Conservation (phyloP, 805 yeast genomes). For the Metschnikowia lunata region DNA sequence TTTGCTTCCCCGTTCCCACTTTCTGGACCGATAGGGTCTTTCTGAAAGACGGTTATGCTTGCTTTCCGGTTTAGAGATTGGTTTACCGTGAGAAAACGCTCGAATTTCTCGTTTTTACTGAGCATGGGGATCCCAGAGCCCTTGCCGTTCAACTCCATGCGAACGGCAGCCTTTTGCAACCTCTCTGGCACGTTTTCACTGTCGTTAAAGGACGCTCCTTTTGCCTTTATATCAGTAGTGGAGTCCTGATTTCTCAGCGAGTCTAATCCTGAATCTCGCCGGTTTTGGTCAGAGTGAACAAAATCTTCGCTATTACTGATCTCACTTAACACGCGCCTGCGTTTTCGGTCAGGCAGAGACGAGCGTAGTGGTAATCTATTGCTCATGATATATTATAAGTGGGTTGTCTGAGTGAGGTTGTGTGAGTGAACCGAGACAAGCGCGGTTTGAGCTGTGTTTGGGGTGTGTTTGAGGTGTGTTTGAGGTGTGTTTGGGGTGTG, state of each 20-base stretch:
- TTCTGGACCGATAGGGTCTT: neutral
- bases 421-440: no score
- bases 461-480: neutral
- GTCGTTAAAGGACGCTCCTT: neutral
- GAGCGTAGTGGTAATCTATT: no score
- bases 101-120: slow-evolving; percentile 7
- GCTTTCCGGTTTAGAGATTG: slow-evolving; percentile 13
- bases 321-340: slow-evolving; percentile 20
- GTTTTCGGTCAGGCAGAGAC: slow-evolving; percentile 6
- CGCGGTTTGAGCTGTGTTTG: slow-evolving; percentile 4
- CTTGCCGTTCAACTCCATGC: slow-evolving; percentile 3
- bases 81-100: slow-evolving; percentile 13
- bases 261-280: neutral
- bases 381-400: no score
- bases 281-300: neutral
- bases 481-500: neutral
- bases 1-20: neutral
- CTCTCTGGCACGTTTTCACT: neutral
- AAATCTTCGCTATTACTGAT: slow-evolving; percentile 4
- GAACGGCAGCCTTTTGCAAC: neutral
- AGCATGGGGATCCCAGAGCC: slow-evolving; percentile 15
- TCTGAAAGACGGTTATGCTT: neutral
- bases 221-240: neutral
- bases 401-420: no score
- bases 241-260: neutral